phyloP scores from a whole-genome alignment of 2,329 filamentous ascomycete genomes.

The Cucurbitaria berberidis region DNA sequence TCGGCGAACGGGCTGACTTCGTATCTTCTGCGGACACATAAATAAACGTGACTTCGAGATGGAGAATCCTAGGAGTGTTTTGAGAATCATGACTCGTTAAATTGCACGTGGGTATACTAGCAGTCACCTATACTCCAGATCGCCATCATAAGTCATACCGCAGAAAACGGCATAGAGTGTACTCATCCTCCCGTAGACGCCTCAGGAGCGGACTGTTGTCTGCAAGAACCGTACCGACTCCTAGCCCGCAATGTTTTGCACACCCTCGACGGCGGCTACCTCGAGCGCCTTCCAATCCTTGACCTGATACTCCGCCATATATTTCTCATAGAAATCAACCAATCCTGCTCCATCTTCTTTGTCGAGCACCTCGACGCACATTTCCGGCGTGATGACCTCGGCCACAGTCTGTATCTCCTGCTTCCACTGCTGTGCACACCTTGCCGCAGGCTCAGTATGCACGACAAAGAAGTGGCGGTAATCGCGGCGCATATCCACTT shows the following conservation, averaged over 20 bases:
- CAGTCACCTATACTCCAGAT: not conserved
- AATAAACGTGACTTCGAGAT: not conserved
- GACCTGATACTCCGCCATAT: slow-evolving; percentile 10
- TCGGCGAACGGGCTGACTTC: slow-evolving; percentile 9
- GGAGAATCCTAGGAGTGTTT: not conserved
- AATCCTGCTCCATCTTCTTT: slow-evolving; percentile 22
- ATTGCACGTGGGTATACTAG: not conserved
- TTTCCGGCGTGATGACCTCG: slow-evolving; percentile 37
- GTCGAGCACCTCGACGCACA: slow-evolving; percentile 32
- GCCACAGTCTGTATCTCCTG: slow-evolving; percentile 30
- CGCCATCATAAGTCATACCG: not conserved
- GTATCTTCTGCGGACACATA: slow-evolving; percentile 16
- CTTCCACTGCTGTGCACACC: slow-evolving; percentile 28
- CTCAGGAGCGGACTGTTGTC: not conserved
- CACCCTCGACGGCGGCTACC: not conserved
- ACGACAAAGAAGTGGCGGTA: slow-evolving; percentile 44
- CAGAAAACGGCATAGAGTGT: no score
- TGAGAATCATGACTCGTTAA: no score
- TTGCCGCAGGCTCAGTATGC: slow-evolving; percentile 31
- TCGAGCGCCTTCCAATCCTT: not conserved
- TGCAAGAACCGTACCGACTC: not conserved
- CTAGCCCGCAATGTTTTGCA: not conserved
- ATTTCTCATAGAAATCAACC: slow-evolving; percentile 40
- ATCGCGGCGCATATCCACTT: slow-evolving; percentile 27
- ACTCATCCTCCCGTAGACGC: not conserved